Conservation (phyloP, 108 stramenopile species). For the Cylindrotheca closterium region DNA sequence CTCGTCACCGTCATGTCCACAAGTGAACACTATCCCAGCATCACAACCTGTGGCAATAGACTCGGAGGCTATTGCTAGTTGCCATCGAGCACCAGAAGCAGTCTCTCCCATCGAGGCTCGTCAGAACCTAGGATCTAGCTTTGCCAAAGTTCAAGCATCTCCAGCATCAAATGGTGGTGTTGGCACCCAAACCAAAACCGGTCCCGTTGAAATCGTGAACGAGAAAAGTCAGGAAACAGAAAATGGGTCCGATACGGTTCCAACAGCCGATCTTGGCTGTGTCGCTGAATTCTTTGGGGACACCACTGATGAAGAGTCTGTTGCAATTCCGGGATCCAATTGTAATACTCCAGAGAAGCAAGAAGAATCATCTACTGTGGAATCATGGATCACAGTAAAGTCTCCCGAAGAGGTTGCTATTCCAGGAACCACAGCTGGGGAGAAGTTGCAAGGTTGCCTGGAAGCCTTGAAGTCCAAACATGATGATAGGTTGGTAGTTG, state of each 20-base stretch:
- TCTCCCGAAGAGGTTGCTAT: slow-evolving; percentile 13
- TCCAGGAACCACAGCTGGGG: slow-evolving; percentile 7
- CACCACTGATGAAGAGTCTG: neutral
- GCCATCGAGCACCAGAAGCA: neutral
- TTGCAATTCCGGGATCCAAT: neutral
- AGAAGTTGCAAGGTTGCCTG: slow-evolving; percentile 28
- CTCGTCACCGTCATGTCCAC: no score
- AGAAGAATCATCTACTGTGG: no score
- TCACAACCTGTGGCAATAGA: no score
- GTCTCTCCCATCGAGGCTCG: neutral
- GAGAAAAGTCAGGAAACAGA: neutral
- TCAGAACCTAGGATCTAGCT: neutral
- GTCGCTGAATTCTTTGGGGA: neutral
- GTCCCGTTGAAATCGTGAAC: no score
- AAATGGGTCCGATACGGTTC: neutral
- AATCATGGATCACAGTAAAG: no score
- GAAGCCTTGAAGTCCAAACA: slow-evolving; percentile 11
- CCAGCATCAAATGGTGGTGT: neutral
- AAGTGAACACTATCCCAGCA: no score
- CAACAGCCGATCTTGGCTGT: neutral
- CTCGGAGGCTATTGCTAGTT: neutral
- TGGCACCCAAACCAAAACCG: no score
- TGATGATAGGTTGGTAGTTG: slow-evolving; percentile 1
- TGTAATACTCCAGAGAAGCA: no score
- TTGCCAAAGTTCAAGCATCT: neutral